Evolutionary conservation across 192 early-diverging fungal species (phyloP).

Genomic region (Rhizophagus clarus): DNA sequence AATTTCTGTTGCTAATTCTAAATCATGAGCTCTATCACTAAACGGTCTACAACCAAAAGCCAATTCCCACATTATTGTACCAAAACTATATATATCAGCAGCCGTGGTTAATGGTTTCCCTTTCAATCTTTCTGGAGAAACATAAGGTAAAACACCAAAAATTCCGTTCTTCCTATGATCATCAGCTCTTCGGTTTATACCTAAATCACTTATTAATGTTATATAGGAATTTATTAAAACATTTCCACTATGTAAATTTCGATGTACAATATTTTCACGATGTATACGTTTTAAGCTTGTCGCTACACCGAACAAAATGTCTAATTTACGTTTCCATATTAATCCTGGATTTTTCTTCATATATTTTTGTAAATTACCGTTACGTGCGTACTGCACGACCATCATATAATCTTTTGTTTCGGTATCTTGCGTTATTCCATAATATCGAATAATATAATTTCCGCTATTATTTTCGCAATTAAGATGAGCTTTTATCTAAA

Average conservation of each 20-base stretch:
- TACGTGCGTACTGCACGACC: constrained; percentile 41
- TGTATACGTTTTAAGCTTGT: constrained; percentile 44
- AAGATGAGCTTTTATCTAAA: background rate
- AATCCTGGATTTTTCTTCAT: constrained; percentile 35
- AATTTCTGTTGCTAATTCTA: constrained; percentile 17
- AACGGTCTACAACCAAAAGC: constrained; percentile 40
- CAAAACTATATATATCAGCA: constrained; percentile 45
- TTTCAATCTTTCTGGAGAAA: constrained; percentile 42
- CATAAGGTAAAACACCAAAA: constrained; percentile 44
- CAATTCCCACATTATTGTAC: constrained; percentile 50
- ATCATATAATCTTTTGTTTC: constrained; percentile 40
- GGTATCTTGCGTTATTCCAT: constrained; percentile 22
- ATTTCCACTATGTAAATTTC: constrained; percentile 39
- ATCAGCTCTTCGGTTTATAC: background rate
- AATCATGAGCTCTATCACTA: constrained; percentile 14
- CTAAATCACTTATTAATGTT: background rate
- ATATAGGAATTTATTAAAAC: background rate
- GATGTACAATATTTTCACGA: constrained; percentile 43
- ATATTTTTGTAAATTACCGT: constrained; percentile 42
- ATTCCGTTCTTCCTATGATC: background rate
- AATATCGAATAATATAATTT: constrained; percentile 9
- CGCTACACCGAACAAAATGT: constrained; percentile 37
- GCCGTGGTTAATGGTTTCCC: constrained; percentile 35
- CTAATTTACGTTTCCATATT: constrained; percentile 36
- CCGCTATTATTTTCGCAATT: background rate